Evolutionary conservation across 495 filamentous ascomycete species (phyloP), one percentile per base, ranked within the genome.

Genomic region (Emericellopsis terricola): DNA sequence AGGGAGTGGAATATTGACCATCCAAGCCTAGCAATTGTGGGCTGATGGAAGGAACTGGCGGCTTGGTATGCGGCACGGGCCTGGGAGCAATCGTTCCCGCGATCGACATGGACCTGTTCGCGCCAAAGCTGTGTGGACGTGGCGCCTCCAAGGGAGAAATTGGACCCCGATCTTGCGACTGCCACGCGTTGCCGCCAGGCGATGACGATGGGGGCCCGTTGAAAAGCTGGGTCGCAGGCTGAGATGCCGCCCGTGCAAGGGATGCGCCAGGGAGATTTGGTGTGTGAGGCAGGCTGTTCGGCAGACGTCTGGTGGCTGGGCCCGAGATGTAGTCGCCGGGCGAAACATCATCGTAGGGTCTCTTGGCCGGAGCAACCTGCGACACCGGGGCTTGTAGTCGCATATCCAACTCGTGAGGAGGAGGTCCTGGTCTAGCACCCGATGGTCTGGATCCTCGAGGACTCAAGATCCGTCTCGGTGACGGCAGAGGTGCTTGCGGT

Each of bases 391-490:
- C 38, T 9, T 46, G 34, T 31, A 72, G 69, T 15, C 57, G 53
- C 4, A 60, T 44, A 41, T 64, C 64, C 7, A 65, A 50, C 5
- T 52, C 50, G 20, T 52, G 52, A n/a, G 57, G 49, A 26, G 62
- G 62, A 5, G 56, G 56, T 18, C 59, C 55, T 21, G 62, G 58
- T 15, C 56, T 50, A 10, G 56, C 27, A 37, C 60, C 58, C 10
- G 52, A 48, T 10, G 67, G 57, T 15, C 62, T 55, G 19, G 78
- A 77, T 11, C 78, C 81, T 37, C 62, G 62, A 15, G 78, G 76
- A 21, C 70, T 75, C 43, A 80, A 57, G n/a, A 73, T 62, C 36
- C 63, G 62, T 31, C 72, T 63, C 15, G 52, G 34, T 31, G 45
- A 48, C 23, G 6, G 23, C 23, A 11, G 6, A 6, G 23, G 6